Conservation (phyloP, 805 yeast genomes). For the Lipomyces spencermartinsiae region DNA sequence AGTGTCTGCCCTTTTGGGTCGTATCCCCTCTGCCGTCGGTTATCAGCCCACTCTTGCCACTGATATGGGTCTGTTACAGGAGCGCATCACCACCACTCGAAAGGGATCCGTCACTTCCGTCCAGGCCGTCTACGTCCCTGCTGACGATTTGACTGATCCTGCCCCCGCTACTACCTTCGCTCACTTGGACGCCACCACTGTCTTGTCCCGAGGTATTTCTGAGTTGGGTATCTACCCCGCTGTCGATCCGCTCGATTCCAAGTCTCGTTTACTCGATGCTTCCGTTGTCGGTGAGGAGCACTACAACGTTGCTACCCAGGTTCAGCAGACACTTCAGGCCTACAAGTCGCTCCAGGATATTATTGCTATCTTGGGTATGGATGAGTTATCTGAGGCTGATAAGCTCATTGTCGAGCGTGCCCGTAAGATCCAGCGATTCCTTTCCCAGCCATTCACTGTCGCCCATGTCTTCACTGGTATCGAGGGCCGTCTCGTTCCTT, state of each 20-base stretch:
- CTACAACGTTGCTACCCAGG: slow-evolving; percentile 91
- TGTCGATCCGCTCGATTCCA: slow-evolving; percentile 99
- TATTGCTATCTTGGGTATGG: slow-evolving; percentile 99
- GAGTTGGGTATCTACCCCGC: slow-evolving; percentile 99
- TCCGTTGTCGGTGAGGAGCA: slow-evolving; percentile 98
- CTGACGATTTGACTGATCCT: slow-evolving; percentile 99
- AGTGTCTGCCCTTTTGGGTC: slow-evolving; percentile 99
- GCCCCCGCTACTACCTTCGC: slow-evolving; percentile 99
- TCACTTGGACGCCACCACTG: slow-evolving; percentile 99
- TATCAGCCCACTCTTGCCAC: slow-evolving; percentile 99
- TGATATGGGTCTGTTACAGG: slow-evolving; percentile 99
- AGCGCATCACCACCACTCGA: slow-evolving; percentile 99
- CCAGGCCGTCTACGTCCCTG: slow-evolving; percentile 99
- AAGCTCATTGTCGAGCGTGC: slow-evolving; percentile 99
- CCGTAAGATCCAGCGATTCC: slow-evolving; percentile 99
- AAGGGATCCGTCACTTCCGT: slow-evolving; percentile 99
- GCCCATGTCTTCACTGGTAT: slow-evolving; percentile 99
- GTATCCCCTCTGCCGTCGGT: slow-evolving; percentile 99
- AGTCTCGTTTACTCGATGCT: slow-evolving; percentile 97
- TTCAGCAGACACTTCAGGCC: slow-evolving; percentile 99
- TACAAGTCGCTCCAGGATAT: slow-evolving; percentile 99
- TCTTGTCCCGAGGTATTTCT: slow-evolving; percentile 98
- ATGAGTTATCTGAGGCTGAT: slow-evolving; percentile 98
- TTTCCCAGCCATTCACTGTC: slow-evolving; percentile 99
- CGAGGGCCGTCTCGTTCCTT: slow-evolving; percentile 95